Evolutionary conservation across 352 stramenopile genomes (phyloP), one percentile per base, ranked within the genome.

Genomic region (Phytophthora meadii): DNA sequence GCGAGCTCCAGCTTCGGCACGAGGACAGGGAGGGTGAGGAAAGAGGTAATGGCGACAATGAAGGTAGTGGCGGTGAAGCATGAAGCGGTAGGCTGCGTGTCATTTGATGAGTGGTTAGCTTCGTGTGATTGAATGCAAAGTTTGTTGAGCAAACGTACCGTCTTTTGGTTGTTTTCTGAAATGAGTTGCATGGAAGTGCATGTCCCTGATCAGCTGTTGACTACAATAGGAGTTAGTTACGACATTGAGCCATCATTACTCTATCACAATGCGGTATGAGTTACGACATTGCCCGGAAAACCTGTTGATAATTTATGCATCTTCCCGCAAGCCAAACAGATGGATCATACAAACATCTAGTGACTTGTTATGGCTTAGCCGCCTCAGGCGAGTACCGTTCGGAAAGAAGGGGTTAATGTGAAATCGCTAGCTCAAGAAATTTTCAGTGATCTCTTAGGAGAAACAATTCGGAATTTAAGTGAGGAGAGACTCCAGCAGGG

Each of bases 381-480:
- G 42, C 17, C 30, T 24, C 3, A 24, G 22, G 42, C 34, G 27
- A 30, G 27, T 30, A 30, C 27, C 3, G 27, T 30, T 30, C 27
- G 27, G 27, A 6, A 7, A 30, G 27, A 30, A 30, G 27, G 27
- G 3, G 27, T 30, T 30, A 30, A 19, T 30, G 52, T 62, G 0
- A 5, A 51, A 5, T 53, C 57, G 11, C 46, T 89, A 9, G 45
- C 60, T 2, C 12, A 8, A 5, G 51, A 81, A 19, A 27, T 88
- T 0, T 70, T 80, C 11, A 40, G 62, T 8, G 46, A 77, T 5
- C 51, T 81, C 0, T 5, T 83, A 2, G 12, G 27, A 11, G 54
- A 61, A 17, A 56, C 80, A 0, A 30, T 79, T 1, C 30, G 60
- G 1, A 49, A 78, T 6, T 2, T 90, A 0, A 73, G 74, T 22